Conservation (phyloP, 2,329 filamentous ascomycete species). For the Pochonia chlamydosporia region DNA sequence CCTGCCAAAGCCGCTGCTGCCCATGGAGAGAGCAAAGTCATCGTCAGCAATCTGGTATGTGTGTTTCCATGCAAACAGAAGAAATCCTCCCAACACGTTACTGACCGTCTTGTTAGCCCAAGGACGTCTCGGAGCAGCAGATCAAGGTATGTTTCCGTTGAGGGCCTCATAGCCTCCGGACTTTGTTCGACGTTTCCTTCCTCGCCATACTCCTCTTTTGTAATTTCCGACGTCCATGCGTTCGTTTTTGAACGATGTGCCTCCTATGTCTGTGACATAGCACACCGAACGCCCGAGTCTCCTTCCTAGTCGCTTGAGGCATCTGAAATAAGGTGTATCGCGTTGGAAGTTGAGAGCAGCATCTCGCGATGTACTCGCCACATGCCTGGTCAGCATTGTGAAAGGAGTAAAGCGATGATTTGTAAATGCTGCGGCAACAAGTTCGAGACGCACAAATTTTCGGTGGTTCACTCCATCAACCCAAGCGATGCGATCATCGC, state of each 20-base stretch:
- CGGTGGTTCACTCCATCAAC: constrained; percentile 2
- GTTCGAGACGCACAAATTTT: constrained; percentile 5
- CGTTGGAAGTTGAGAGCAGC: constrained; percentile 54
- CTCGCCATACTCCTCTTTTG: constrained; percentile 30
- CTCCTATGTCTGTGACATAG: constrained; percentile 3
- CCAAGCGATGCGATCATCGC: constrained; percentile 7
- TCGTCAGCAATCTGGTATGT: constrained; percentile 96
- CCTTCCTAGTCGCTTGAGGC: constrained; percentile 22
- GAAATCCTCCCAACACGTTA: not conserved
- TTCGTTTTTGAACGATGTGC: constrained; percentile 9
- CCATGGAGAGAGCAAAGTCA: constrained; percentile 84
- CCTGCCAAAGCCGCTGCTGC: constrained; percentile 58
- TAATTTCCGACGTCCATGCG: constrained; percentile 16
- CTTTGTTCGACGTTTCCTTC: constrained; percentile 59
- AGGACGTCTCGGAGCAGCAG: constrained; percentile 92
- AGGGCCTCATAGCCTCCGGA: constrained; percentile 62
- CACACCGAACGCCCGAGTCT: constrained; percentile 18
- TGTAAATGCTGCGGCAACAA: constrained; percentile 17
- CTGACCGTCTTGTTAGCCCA: constrained; percentile 58
- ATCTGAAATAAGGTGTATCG: constrained; percentile 24
- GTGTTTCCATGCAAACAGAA: not conserved
- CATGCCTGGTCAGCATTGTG: constrained; percentile 48
- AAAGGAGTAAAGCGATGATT: constrained; percentile 18
- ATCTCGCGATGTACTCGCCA: constrained; percentile 40
- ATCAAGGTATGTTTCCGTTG: constrained; percentile 99